Evolutionary conservation across 192 early-diverging fungal genomes (phyloP).

Genomic region (Chytriomyces hyalinus): DNA sequence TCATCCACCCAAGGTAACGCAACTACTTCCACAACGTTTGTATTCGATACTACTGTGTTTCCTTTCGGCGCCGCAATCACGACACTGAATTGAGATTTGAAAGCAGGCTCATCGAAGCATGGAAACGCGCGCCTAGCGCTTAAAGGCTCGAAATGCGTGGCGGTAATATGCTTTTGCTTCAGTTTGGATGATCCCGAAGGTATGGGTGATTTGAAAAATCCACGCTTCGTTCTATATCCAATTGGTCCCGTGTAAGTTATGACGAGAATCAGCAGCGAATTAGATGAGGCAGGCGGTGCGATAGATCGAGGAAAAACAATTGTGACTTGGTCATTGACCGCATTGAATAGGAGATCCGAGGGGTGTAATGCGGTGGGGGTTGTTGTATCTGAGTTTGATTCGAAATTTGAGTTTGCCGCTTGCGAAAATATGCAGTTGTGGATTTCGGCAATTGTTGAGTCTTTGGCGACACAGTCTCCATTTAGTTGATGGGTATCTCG

Average conservation of each 20-base stretch:
- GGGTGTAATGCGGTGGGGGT: constrained; percentile 4
- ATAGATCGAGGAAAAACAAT: constrained; percentile 2
- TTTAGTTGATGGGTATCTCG: not conserved
- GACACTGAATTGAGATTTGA: constrained; percentile 63
- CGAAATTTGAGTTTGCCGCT: not conserved
- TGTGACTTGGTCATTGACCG: constrained; percentile 3
- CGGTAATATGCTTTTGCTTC: constrained; percentile 33
- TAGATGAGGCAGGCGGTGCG: not conserved
- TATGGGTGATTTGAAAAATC: constrained; percentile 24
- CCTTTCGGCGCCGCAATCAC: constrained; percentile 45
- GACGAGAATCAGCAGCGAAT: not conserved
- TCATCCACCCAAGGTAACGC: not conserved
- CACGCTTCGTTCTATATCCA: constrained; percentile 9
- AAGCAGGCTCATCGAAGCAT: constrained; percentile 54
- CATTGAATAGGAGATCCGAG: not conserved
- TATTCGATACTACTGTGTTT: constrained; percentile 60
- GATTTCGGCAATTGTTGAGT: not conserved
- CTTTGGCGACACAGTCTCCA: not conserved
- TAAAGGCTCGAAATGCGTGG: constrained; percentile 55
- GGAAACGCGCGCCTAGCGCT: constrained; percentile 48
- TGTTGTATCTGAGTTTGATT: not conserved
- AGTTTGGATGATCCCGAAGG: not conserved
- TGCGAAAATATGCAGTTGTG: not conserved
- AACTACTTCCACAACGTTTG: constrained; percentile 42
- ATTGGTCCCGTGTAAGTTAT: constrained; percentile 27